Evolutionary conservation across 371 early-diverging fungal genomes (phyloP).

Genomic region (Lichtheimia hyalospora): DNA sequence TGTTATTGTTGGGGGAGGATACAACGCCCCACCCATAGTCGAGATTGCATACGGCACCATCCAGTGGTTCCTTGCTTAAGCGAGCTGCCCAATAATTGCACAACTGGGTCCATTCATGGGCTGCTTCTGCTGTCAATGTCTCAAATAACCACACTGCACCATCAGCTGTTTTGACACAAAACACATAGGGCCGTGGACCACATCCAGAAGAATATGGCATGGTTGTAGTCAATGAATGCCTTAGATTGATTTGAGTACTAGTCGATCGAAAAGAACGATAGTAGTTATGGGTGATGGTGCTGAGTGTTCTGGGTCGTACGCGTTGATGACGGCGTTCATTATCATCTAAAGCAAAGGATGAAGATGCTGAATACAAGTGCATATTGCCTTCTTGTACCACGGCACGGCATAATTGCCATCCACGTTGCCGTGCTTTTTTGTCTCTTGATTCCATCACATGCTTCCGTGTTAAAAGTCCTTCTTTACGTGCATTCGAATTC

Average conservation of each 20-base stretch:
- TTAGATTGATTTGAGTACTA: slow-evolving; percentile 4
- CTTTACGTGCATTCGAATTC: slow-evolving; percentile 3
- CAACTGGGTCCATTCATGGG: slow-evolving; percentile 26
- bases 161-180: slow-evolving; percentile 30
- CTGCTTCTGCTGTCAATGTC: slow-evolving; percentile 13
- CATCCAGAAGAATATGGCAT: slow-evolving; percentile 3
- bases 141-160: slow-evolving; percentile 38
- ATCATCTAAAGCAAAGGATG: neutral
- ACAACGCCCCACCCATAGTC: slow-evolving; percentile 33
- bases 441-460: slow-evolving; percentile 28
- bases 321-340: neutral
- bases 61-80: slow-evolving; percentile 28
- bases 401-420: slow-evolving; percentile 30
- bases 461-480: slow-evolving; percentile 33
- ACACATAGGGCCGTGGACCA: slow-evolving; percentile 26
- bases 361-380: too few relatives aligned
- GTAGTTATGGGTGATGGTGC: neutral
- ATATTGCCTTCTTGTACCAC: slow-evolving; percentile 19
- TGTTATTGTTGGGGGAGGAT: too few relatives aligned
- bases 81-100: slow-evolving; percentile 27
- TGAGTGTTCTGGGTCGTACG: neutral
- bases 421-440: slow-evolving; percentile 25
- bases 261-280: too few relatives aligned
- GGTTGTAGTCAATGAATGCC: slow-evolving; percentile 18
- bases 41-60: slow-evolving; percentile 31